Base-by-base conservation (phyloP, 768 basidiomycete genomes). In the Lactarius quietus region DNA sequence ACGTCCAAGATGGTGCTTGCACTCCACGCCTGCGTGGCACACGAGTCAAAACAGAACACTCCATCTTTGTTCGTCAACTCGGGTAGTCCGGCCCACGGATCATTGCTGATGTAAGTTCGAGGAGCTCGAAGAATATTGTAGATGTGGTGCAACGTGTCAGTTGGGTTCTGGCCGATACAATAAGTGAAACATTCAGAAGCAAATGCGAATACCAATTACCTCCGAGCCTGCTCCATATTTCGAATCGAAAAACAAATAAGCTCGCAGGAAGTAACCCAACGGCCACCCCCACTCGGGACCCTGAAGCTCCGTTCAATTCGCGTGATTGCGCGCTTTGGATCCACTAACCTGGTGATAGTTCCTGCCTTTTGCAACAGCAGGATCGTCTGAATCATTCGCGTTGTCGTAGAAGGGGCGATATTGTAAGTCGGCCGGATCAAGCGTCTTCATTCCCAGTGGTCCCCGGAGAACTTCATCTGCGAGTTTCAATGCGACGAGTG, bases 271-370 rank as follows among this genome's bases (percentile, higher is more conserved):
- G 79, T 94, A 98, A 4, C 97, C 97, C 52, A 93, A 77, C 14
- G 93, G 93, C 93, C 94, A 96, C 12, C 89, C 90, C 94, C 93
- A 97, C 73, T 95, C 92, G 5, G 93, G 93, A 20, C 93, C 93
- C 86, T 95, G 59, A 53, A 59, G 26, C 29, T 45, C 73, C 67
- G 69, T 71, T 62, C 69, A 64, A 54, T 73, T 51, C 72, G 59
- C 33, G 41, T 14, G 28, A 36, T 29, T 14, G 6, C 54, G 43
- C 48, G 55, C 18, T 33, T 23, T 41, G 58, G 10, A 58, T 65
- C 45, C 31, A 76, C 83, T 51, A 67, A 92, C 93, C 72, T 93
- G 87, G 75, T 98, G 93, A 73, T 96, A 95, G 75, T 98, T 99
- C 77, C 91, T 79, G 1, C 97, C 97, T 74, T 98, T 98, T 6